Evolutionary conservation across 192 early-diverging fungal genomes (phyloP), one percentile per base, ranked within the genome.

Genomic region (Gorgonomyces haynaldii): DNA sequence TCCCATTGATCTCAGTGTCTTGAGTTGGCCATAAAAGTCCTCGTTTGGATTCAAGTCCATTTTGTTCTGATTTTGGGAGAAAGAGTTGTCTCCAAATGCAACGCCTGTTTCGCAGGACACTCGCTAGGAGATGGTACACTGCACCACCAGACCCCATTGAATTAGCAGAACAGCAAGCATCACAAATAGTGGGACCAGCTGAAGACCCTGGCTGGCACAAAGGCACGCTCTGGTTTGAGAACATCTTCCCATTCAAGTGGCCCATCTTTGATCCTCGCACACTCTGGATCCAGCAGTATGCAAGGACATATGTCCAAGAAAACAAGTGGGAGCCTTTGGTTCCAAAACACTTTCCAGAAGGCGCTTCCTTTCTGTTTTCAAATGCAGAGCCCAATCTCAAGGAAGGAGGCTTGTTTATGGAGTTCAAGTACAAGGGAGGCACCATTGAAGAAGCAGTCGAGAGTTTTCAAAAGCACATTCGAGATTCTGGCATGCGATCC

Each of bases 211-310:
- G 32, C 6, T 28, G 13, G 9, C 46, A 49, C 41, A 56, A 60
- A 30, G 56, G 52, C 20, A 60, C 64, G n/a, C 30, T 76, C 1
- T 76, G 74, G 74, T 66, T 70, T 40, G 67, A 76, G 21, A 69
- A 65, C 37, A 56, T 72, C 36, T 72, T 65, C 43, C 73, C 69
- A 5, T 51, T 65, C 43, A 58, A 58, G 34, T 37, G 56, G 32
- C 40, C 37, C n/a, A 50, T 55, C 8, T 62, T 48, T 19, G 66
- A 74, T 43, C 63, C 64, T 3, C 64, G 66, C 9, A 53, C 53
- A 31, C 29, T 53, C 16, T 53, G 24, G 9, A 42, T 63, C 28
- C 15, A 35, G 27, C 21, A 19, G n/a, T 52, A 34, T 31, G 30
- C 30, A 13, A 27, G 16, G 23, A 13, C 16, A 12, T 25, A 17